These are phyloP conservation scores for Garcia nutans DNA, from an alignment of 345 rosid species.

Conservation along the genomic window DNA sequence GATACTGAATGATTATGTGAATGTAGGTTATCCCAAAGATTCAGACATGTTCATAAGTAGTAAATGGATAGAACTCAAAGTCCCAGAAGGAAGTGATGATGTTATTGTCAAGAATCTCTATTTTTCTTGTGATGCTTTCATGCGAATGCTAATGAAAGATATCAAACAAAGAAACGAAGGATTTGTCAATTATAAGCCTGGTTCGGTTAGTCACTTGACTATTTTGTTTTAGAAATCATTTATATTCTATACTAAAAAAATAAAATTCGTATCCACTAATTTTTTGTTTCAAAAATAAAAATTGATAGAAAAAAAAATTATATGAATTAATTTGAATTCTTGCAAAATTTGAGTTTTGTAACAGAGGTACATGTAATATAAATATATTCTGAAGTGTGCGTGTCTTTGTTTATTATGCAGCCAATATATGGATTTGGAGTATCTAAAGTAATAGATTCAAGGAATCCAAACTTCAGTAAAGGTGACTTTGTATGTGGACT, in stretches of 20 bases:
- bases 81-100: not conserved
- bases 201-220: not conserved
- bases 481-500: not conserved
- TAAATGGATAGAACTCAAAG: not conserved
- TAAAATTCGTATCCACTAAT: too few relatives aligned
- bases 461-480: not conserved
- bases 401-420: not conserved
- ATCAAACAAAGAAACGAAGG: too few relatives aligned
- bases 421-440: not conserved
- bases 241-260: too few relatives aligned
- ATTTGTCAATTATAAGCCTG: not conserved
- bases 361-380: too few relatives aligned
- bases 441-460: not conserved
- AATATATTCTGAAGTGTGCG: too few relatives aligned
- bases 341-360: too few relatives aligned
- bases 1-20: not conserved
- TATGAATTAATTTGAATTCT: too few relatives aligned
- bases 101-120: constrained; percentile 11
- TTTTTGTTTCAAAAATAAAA: too few relatives aligned
- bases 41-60: not conserved
- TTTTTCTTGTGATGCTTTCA: constrained; percentile 6
- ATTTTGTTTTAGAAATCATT: too few relatives aligned
- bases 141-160: not conserved
- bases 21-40: not conserved
- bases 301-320: too few relatives aligned